phyloP scores from a whole-genome alignment of 139 green algal genomes.

The Coelastrella sp. region DNA sequence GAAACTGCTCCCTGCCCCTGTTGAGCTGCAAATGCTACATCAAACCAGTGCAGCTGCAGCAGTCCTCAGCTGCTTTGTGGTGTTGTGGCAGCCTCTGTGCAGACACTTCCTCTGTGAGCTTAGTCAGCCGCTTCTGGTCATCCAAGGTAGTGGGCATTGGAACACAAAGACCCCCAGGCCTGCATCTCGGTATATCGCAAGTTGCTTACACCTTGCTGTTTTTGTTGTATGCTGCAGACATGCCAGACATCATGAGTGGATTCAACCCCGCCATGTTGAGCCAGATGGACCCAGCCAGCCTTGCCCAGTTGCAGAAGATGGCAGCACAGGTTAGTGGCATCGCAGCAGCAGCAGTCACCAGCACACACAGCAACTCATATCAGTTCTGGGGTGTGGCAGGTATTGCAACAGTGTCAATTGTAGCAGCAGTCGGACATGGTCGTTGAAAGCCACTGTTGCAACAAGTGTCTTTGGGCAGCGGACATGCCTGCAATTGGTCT shows the following conservation, averaged over 20 bases:
- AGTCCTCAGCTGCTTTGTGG: no score
- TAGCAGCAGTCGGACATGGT: neutral
- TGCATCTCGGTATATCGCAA: neutral
- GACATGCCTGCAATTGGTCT: no score
- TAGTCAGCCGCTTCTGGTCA: neutral
- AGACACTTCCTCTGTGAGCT: no score
- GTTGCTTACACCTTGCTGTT: neutral
- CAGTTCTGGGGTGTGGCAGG: neutral
- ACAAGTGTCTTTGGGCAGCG: no score
- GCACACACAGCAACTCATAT: neutral
- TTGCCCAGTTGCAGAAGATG: slow-evolving; percentile 89
- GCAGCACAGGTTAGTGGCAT: slow-evolving; percentile 58
- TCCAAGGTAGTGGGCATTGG: neutral
- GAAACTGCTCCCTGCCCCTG: no score
- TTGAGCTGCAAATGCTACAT: no score
- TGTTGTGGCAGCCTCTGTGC: no score
- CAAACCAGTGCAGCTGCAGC: no score
- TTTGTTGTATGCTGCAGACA: slow-evolving; percentile 61
- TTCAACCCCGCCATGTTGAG: slow-evolving; percentile 75
- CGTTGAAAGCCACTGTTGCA: neutral
- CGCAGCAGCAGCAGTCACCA: neutral
- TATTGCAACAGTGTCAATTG: neutral
- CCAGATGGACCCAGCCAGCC: slow-evolving; percentile 87
- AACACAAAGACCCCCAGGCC: neutral
- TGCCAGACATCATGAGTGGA: slow-evolving; percentile 79